Conservation (phyloP, 768 basidiomycete genomes). For the Leccinum disarticulatum region DNA sequence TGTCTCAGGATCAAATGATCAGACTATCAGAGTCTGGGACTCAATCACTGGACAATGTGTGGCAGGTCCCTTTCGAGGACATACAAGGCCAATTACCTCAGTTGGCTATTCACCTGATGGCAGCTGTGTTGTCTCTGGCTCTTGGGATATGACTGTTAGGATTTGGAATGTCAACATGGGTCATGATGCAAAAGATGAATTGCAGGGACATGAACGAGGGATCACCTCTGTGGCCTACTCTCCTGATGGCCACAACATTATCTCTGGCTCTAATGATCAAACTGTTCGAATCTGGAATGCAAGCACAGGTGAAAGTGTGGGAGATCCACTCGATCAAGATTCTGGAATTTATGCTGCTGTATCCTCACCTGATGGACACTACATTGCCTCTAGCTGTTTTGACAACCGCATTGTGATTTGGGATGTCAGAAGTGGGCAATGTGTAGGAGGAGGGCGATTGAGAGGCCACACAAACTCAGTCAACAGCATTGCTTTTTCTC, state of each 20-base stretch:
- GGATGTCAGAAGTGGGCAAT: constrained; percentile 7
- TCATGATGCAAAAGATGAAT: background rate
- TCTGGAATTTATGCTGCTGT: background rate
- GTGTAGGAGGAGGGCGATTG: background rate
- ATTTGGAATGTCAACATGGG: constrained; percentile 16
- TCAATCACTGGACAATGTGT: constrained; percentile 11
- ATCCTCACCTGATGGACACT: constrained; percentile 22
- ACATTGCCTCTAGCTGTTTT: constrained; percentile 18
- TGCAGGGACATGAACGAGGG: constrained; percentile 1
- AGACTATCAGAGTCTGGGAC: constrained; percentile 23
- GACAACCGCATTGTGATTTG: constrained; percentile 8
- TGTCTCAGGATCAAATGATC: constrained; percentile 25
- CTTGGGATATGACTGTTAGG: constrained; percentile 15
- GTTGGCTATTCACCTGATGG: constrained; percentile 21
- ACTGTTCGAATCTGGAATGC: constrained; percentile 13
- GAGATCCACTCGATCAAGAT: background rate
- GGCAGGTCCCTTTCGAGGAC: constrained; percentile 17
- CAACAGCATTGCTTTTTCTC: constrained; percentile 12
- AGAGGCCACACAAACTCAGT: background rate
- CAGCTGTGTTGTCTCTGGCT: constrained; percentile 13
- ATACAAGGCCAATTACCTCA: constrained; percentile 11
- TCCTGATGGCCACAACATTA: constrained; percentile 14
- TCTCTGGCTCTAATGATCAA: constrained; percentile 11
- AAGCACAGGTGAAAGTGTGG: constrained; percentile 5
- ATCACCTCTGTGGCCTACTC: constrained; percentile 17